Percentiles rank a stretch among this genome's conserved stretches.
phyloP scores from a whole-genome alignment of 352 stramenopile species.

The Pythium plurisporium region DNA sequence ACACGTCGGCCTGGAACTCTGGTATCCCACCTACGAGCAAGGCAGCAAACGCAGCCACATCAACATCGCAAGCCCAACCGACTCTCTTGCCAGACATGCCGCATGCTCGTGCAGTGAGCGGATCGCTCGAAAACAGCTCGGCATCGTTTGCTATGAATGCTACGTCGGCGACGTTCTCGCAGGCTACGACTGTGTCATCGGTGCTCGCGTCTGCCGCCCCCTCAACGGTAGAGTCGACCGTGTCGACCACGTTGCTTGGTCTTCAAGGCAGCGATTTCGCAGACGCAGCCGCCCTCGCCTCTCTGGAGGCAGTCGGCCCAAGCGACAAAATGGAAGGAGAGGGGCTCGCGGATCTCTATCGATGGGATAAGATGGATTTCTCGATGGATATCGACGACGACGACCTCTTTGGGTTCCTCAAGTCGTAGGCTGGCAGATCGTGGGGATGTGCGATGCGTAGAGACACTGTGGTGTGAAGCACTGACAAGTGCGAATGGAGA shows the following conservation, averaged over 20 bases:
- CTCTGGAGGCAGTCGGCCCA: slow-evolving; percentile 28
- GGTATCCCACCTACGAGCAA: no score
- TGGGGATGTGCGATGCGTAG: no score
- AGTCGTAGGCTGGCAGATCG: no score
- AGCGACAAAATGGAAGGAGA: slow-evolving; percentile 29
- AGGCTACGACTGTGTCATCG: neutral
- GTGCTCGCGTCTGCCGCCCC: neutral
- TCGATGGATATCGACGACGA: slow-evolving; percentile 82
- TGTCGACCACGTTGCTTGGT: slow-evolving; percentile 15
- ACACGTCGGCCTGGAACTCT: no score
- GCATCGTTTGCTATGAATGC: no score
- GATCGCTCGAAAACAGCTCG: no score
- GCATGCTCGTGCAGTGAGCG: neutral
- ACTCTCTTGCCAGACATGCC: neutral
- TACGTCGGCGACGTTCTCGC: neutral
- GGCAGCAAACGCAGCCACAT: neutral
- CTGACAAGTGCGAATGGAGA: no score
- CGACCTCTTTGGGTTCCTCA: slow-evolving; percentile 84
- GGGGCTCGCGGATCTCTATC: slow-evolving; percentile 53
- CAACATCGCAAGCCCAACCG: neutral
- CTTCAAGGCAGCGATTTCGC: slow-evolving; percentile 9
- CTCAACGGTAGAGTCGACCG: slow-evolving; percentile 15
- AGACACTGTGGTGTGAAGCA: no score
- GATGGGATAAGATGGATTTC: slow-evolving; percentile 77
- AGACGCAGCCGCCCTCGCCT: slow-evolving; percentile 3